Conservation (phyloP, 495 filamentous ascomycete species). For the Trichoderma asperelloides region DNA sequence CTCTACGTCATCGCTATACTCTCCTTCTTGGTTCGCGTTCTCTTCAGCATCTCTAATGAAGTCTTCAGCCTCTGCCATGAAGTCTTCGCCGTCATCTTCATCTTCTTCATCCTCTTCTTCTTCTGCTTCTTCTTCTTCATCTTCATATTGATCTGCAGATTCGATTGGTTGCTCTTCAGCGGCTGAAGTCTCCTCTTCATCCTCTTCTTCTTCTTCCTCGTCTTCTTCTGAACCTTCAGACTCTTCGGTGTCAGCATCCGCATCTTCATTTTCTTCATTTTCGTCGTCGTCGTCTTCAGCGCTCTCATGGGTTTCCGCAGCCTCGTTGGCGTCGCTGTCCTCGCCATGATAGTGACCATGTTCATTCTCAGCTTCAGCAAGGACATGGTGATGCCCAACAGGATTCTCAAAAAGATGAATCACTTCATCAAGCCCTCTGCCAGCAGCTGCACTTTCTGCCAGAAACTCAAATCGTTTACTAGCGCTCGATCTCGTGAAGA, state of each 20-base stretch:
- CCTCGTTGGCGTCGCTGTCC: conserved; percentile 18
- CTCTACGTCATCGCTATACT: not conserved
- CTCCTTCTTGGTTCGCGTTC: conserved; percentile 3
- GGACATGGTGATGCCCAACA: conserved; percentile 5
- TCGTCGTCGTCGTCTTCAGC: conserved; percentile 25
- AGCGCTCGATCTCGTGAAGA: conserved; percentile 25
- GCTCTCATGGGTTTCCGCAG: conserved; percentile 13
- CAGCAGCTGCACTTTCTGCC: conserved; percentile 21
- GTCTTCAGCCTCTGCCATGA: not conserved
- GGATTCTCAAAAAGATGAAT: conserved; percentile 9
- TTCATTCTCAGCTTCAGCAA: conserved; percentile 17
- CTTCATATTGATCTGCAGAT: not conserved
- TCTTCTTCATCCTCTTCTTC: not conserved
- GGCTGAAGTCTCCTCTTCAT: not conserved
- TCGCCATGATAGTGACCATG: conserved; percentile 15
- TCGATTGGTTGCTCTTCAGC: not conserved
- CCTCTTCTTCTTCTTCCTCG: not conserved
- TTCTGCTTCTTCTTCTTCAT: not conserved
- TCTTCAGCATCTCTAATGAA: conserved; percentile 12
- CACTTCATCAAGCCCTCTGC: conserved; percentile 20
- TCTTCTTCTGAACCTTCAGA: not conserved
- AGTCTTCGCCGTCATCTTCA: not conserved
- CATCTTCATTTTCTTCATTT: conserved; percentile 19
- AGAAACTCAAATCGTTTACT: conserved; percentile 23
- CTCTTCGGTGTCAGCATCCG: not conserved